Conservation (phyloP, 1,284 basidiomycete species). For the Somion occarium region DNA sequence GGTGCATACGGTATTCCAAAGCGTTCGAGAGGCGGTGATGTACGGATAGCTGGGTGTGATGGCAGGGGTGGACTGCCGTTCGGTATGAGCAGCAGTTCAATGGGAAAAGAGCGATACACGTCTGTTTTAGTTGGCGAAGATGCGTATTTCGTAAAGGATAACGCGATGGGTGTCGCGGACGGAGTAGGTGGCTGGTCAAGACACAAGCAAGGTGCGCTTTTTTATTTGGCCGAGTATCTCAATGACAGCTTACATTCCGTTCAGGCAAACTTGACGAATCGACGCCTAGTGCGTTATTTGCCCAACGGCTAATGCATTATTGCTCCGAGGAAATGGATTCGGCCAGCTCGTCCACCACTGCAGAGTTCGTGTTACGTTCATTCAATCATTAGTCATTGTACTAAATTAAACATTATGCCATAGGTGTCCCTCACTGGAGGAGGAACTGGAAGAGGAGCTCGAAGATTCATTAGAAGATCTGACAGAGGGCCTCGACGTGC, state of each 20-base stretch:
- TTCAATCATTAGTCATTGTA: conserved; percentile 1
- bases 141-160: conserved; percentile 78
- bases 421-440: conserved; percentile 8
- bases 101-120: conserved; percentile 31
- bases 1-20: conserved; percentile 71
- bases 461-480: conserved; percentile 55
- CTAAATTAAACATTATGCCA: not conserved
- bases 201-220: conserved; percentile 31
- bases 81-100: conserved; percentile 14
- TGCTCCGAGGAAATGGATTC: conserved; percentile 52
- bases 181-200: conserved; percentile 84
- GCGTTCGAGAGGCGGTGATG: conserved; percentile 20
- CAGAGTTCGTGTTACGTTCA: not conserved
- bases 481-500: conserved; percentile 61
- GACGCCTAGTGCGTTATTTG: conserved; percentile 74
- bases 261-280: conserved; percentile 22
- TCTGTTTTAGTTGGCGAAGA: conserved; percentile 83
- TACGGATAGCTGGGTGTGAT: conserved; percentile 27
- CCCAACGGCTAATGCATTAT: conserved; percentile 83
- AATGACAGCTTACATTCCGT: not conserved
- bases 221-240: too few species aligned
- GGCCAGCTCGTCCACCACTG: conserved; percentile 8
- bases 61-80: conserved; percentile 22
- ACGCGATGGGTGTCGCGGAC: conserved; percentile 86
- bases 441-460: conserved; percentile 32